Evolutionary conservation across 2,329 filamentous ascomycete genomes (phyloP).

Genomic region (Phyllosticta citrichinensis): DNA sequence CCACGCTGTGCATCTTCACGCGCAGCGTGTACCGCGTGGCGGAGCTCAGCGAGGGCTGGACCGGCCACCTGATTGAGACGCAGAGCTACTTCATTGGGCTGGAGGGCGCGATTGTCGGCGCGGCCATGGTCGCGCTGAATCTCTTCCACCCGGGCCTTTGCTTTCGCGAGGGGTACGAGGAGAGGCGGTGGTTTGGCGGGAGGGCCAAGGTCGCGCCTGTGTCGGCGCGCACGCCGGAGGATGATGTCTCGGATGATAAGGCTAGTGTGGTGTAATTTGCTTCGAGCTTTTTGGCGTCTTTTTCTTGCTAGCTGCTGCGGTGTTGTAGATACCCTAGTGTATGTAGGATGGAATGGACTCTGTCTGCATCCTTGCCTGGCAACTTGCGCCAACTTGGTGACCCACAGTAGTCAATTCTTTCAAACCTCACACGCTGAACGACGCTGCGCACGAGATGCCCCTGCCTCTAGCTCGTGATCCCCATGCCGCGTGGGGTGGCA

Average conservation of each 20-base stretch:
- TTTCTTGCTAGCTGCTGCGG: too few relatives aligned
- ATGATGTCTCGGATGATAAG: background rate
- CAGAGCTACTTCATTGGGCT: slow-evolving; percentile 30
- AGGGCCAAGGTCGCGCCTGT: slow-evolving; percentile 5
- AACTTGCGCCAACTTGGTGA: too few relatives aligned
- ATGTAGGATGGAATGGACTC: too few relatives aligned
- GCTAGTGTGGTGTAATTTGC: background rate
- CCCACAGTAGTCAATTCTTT: too few relatives aligned
- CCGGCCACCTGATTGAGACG: slow-evolving; percentile 44
- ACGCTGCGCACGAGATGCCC: too few relatives aligned
- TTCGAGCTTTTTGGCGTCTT: too few relatives aligned
- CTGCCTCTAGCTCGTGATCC: too few relatives aligned
- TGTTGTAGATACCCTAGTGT: too few relatives aligned
- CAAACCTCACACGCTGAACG: too few relatives aligned
- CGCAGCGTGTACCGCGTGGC: slow-evolving; percentile 56
- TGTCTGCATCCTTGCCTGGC: too few relatives aligned
- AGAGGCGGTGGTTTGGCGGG: slow-evolving; percentile 15
- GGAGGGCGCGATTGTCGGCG: slow-evolving; percentile 25
- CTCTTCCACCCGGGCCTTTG: slow-evolving; percentile 28
- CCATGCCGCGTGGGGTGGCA: too few relatives aligned
- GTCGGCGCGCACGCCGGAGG: background rate
- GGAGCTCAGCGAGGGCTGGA: slow-evolving; percentile 56
- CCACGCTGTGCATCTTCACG: slow-evolving; percentile 54
- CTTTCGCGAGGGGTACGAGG: slow-evolving; percentile 22
- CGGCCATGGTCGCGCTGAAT: slow-evolving; percentile 25